These are phyloP conservation scores for Truncatella angustata DNA, from an alignment of 2,329 filamentous ascomycete species.

Conservation along the genomic window DNA sequence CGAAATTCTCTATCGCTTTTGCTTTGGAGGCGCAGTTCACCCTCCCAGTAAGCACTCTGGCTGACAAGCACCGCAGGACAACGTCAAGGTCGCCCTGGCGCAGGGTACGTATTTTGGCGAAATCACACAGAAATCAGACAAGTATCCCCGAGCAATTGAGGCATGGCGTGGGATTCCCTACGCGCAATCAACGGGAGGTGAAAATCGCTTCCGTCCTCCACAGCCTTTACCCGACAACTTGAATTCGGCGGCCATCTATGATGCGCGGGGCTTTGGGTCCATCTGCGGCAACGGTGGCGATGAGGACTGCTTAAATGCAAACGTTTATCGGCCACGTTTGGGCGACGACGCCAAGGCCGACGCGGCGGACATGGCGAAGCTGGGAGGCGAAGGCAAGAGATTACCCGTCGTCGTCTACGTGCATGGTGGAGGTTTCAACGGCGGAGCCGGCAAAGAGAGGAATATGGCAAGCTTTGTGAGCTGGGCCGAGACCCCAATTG, in stretches of 20 bases:
- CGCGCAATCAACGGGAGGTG: conserved; percentile 37
- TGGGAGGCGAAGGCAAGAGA: conserved; percentile 21
- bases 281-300: conserved; percentile 35
- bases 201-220: conserved; percentile 45
- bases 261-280: conserved; percentile 31
- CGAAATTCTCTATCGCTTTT: not conserved
- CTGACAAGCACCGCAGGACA: not conserved
- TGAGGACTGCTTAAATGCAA: conserved; percentile 54
- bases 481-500: conserved; percentile 49
- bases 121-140: conserved; percentile 23
- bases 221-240: conserved; percentile 27
- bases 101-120: conserved; percentile 42
- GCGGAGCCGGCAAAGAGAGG: conserved; percentile 50
- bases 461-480: conserved; percentile 62
- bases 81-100: conserved; percentile 2
- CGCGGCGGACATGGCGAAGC: conserved; percentile 20
- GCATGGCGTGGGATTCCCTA: conserved; percentile 51
- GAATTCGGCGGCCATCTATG: conserved; percentile 29
- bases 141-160: conserved; percentile 41
- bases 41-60: not conserved
- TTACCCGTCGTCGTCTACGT: conserved; percentile 53
- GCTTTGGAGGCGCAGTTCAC: too few species aligned
- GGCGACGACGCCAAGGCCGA: conserved; percentile 21
- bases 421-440: conserved; percentile 63
- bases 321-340: conserved; percentile 44